Evolutionary conservation across 192 early-diverging fungal genomes (phyloP), one percentile per base, ranked within the genome.

Genomic region (Coemansia javaensis): DNA sequence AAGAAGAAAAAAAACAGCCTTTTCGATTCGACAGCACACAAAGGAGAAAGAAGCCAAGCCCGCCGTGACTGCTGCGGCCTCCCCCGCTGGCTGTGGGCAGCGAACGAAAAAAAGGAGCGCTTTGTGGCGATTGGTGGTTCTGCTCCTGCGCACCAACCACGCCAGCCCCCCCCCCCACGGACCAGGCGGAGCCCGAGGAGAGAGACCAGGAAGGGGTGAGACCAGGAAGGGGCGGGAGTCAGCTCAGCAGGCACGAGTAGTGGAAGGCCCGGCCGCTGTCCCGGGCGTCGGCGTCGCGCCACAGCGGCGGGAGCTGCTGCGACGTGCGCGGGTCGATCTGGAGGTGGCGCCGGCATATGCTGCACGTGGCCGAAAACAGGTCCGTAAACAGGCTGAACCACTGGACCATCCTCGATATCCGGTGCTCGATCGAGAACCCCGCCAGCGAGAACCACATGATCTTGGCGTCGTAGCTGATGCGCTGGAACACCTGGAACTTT

Each of bases 271-370:
- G 57, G 49, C 58, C 50, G 31, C 23, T 52, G 44, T 34, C 20
- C 42, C 61, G 61, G 23, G 48, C 48, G 20, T 61, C 62, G 20
- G 58, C 47, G 35, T 63, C 69, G 7, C 69, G 62, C 69, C 69
- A 73, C 14, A 73, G 45, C 15, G 69, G 69, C 25, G 69, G 69
- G 31, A 73, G 42, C n/a, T 61, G 53, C 44, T 73, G 69, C 9
- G 62, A 65, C 10, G 69, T 65, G 18, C 69, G 56, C 15, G 69
- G 69, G 28, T 73, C 69, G 30, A 64, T 73, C 47, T 73, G 69
- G 38, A 73, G 40, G 46, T 73, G 63, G 28, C 47, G 53, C 32
- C 31, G 37, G 38, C 69, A 73, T 10, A 60, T 59, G 33, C 62
- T 65, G 42, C 69, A 73, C 3, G 69, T 66, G 17, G 69, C 62